Conservation (phyloP, 805 yeast species). For the fission yeast (Schizosaccharomyces pombe) region ASM294v3 CU329670.1:3307501-3308000, state of each 20-base stretch:
- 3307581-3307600: conserved; percentile 92
- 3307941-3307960: conserved; percentile 97
- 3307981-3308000: conserved; percentile 95
- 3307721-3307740: conserved; percentile 97
- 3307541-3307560: conserved; percentile 85
- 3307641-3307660: conserved; percentile 83
- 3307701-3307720: conserved; percentile 83
- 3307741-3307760: conserved; percentile 86
- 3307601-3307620: conserved; percentile 83
- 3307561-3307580: conserved; percentile 81
- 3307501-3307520: conserved; percentile 84
- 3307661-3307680: conserved; percentile 73
- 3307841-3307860: conserved; percentile 75
- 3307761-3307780: conserved; percentile 92
- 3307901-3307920: conserved; percentile 73
- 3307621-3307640: conserved; percentile 88
- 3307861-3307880: conserved; percentile 88
- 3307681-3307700: conserved; percentile 90
- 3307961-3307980: conserved; percentile 89
- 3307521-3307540: conserved; percentile 79
- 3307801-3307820: conserved; percentile 83
- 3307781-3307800: conserved; percentile 94
- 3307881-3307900: conserved; percentile 97
- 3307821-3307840: conserved; percentile 77
- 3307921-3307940: conserved; percentile 96